A percentile compares a stretch with the other conserved stretches of the same genome.
Conservation (phyloP, 345 rosid genomes). For the Combretum micranthum region DNA sequence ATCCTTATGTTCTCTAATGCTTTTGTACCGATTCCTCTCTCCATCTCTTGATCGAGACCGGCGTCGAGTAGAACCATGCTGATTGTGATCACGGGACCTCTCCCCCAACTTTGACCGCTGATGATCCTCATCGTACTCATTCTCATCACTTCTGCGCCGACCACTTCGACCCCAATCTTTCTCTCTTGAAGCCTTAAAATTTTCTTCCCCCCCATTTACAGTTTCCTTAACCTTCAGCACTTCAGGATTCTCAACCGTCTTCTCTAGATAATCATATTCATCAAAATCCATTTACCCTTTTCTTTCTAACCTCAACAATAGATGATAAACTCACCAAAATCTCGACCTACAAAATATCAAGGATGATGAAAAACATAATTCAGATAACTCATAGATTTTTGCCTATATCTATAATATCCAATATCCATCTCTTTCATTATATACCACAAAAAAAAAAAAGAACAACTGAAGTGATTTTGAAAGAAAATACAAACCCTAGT, state of each 20-base stretch:
- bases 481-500: no score
- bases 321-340: not conserved
- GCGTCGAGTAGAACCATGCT: conserved; percentile 29
- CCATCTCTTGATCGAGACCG: conserved; percentile 73
- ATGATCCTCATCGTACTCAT: conserved; percentile 33
- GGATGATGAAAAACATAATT: no score
- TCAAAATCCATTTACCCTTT: conserved; percentile 65
- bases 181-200: conserved; percentile 25
- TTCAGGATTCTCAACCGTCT: conserved; percentile 72
- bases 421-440: no score
- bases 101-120: conserved; percentile 50
- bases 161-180: conserved; percentile 44
- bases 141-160: conserved; percentile 48
- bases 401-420: no score
- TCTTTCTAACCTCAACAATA: conserved; percentile 8
- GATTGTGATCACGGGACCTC: conserved; percentile 41
- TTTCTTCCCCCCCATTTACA: conserved; percentile 42
- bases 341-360: no score
- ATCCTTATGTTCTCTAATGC: conserved; percentile 52
- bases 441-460: no score
- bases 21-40: conserved; percentile 52
- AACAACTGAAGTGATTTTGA: no score
- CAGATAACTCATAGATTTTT: no score
- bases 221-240: conserved; percentile 34
- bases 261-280: conserved; percentile 94